These are phyloP conservation scores for Aspergillus aculeatus DNA, from an alignment of 2,329 filamentous ascomycete genomes.

Conservation along the genomic window DNA sequence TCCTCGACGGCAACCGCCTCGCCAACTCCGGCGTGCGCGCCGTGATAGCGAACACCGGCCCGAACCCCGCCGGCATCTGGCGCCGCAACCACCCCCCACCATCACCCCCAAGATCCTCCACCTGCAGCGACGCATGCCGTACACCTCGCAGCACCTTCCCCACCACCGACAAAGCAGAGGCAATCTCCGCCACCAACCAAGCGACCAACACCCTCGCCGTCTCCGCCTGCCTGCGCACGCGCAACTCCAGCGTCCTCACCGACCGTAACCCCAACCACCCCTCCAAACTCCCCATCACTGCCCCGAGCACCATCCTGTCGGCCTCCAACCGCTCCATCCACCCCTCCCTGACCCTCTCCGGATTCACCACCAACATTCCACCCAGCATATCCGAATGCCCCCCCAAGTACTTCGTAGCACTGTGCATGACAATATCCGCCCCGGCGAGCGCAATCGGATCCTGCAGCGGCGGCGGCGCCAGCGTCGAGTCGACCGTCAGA, in stretches of 20 bases:
- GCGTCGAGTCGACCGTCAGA: constrained; percentile 82
- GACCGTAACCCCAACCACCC: constrained; percentile 86
- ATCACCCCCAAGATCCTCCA: background rate
- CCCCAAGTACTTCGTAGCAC: constrained; percentile 90
- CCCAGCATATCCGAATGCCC: constrained; percentile 92
- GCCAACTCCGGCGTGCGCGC: background rate
- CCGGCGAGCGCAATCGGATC: constrained; percentile 72
- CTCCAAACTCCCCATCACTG: constrained; percentile 82
- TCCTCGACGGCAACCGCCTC: background rate
- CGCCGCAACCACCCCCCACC: background rate
- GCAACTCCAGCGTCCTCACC: constrained; percentile 76
- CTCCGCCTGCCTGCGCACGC: constrained; percentile 70
- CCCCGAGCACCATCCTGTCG: constrained; percentile 74
- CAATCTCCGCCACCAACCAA: background rate
- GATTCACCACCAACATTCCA: constrained; percentile 61
- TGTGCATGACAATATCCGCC: constrained; percentile 85
- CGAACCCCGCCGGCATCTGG: background rate
- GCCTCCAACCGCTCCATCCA: constrained; percentile 60
- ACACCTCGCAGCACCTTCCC: background rate
- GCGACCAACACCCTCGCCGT: constrained; percentile 32
- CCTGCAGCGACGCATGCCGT: background rate
- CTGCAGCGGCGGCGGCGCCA: constrained; percentile 82
- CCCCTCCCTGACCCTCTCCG: constrained; percentile 49
- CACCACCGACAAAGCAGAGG: background rate
- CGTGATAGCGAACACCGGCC: background rate